phyloP scores from a whole-genome alignment of 2,329 filamentous ascomycete species.

The Aspergillus novoparasiticus region DNA sequence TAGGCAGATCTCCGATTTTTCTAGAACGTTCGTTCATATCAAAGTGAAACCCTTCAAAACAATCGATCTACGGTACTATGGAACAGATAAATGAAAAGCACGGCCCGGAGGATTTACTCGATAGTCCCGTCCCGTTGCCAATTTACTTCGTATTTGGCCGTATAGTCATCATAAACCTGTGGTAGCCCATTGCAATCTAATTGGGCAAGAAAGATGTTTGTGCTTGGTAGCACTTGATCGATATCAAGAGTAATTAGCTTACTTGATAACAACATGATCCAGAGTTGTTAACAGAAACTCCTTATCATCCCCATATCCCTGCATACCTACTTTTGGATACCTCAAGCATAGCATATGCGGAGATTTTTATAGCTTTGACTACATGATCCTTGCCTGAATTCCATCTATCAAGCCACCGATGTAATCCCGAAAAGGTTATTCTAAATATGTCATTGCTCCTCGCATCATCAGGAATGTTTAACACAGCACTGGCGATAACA shows the following conservation, averaged over 20 bases:
- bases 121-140: not conserved
- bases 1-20: not conserved
- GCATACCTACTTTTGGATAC: not conserved
- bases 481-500: not conserved
- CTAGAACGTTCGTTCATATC: not conserved
- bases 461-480: not conserved
- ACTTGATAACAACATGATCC: no score
- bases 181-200: not conserved
- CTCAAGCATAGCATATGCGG: not conserved
- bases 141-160: not conserved
- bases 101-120: not conserved
- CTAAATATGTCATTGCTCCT: not conserved
- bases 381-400: not conserved
- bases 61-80: not conserved
- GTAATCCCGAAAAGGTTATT: not conserved
- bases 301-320: not conserved
- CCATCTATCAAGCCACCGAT: not conserved
- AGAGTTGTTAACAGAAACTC: no score
- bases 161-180: not conserved
- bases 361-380: not conserved
- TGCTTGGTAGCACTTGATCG: not conserved
- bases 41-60: not conserved
- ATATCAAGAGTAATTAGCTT: no score
- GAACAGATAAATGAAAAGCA: conserved; percentile 1
- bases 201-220: not conserved